Evolutionary conservation across 768 basidiomycete species (phyloP).

Genomic region (Lyophyllum decastes): DNA sequence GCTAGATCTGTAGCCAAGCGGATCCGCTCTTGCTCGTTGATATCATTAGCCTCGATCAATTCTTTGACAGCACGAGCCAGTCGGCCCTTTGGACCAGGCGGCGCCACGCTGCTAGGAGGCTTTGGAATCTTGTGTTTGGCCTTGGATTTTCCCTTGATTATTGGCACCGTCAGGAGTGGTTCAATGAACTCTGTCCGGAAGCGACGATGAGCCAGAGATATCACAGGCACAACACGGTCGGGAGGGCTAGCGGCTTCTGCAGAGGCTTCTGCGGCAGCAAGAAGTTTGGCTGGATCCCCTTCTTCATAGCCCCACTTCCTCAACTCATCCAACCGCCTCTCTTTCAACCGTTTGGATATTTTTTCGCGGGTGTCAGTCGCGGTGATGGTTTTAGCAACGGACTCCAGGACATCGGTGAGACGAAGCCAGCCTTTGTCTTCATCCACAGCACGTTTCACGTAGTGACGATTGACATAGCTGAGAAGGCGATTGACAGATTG

Average conservation of each 20-base stretch:
- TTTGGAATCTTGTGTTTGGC: constrained; percentile 51
- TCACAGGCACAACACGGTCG: constrained; percentile 66
- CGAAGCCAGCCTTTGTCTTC: constrained; percentile 81
- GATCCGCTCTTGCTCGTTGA: constrained; percentile 46
- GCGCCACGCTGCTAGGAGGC: constrained; percentile 33
- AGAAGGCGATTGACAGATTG: constrained; percentile 71
- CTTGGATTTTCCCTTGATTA: constrained; percentile 56
- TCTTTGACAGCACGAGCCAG: constrained; percentile 69
- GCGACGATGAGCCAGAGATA: constrained; percentile 66
- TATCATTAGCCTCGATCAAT: constrained; percentile 54
- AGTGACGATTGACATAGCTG: constrained; percentile 79
- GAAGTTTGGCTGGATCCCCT: constrained; percentile 45
- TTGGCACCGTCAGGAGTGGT: constrained; percentile 68
- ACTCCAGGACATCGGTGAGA: constrained; percentile 63
- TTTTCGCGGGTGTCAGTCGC: constrained; percentile 59
- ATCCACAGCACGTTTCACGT: constrained; percentile 74
- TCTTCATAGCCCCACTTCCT: constrained; percentile 71
- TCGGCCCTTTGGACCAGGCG: constrained; percentile 61
- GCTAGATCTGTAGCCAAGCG: constrained; percentile 53
- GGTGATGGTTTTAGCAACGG: constrained; percentile 52
- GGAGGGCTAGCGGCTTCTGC: constrained; percentile 73
- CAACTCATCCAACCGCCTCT: constrained; percentile 62
- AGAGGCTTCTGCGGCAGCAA: constrained; percentile 63
- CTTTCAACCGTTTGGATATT: constrained; percentile 57
- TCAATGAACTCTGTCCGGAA: constrained; percentile 76